Conservation (phyloP, 768 basidiomycete genomes). For the Suillus plorans region DNA sequence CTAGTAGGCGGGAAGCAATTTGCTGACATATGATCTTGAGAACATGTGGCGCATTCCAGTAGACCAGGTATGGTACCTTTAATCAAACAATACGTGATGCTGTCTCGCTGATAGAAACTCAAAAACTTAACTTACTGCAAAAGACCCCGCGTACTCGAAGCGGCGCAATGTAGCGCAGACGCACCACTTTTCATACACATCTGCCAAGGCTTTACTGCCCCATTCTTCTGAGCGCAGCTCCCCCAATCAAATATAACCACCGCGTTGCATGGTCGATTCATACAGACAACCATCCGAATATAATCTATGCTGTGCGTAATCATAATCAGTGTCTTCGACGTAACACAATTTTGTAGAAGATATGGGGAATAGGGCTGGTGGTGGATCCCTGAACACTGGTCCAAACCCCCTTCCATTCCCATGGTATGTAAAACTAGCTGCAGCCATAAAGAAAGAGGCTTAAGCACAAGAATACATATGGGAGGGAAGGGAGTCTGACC, state of each 20-base stretch:
- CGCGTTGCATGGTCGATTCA: neutral
- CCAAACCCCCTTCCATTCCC: constrained; percentile 47
- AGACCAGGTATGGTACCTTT: neutral
- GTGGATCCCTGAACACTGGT: constrained; percentile 20
- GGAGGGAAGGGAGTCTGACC: constrained; percentile 27
- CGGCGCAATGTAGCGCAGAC: neutral
- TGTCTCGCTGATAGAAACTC: neutral
- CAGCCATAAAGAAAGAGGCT: constrained; percentile 32
- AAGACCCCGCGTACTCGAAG: neutral
- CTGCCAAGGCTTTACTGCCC: neutral
- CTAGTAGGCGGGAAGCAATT: neutral
- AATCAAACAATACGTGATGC: neutral
- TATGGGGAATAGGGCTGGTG: constrained; percentile 3
- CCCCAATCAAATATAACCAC: neutral
- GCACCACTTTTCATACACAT: neutral
- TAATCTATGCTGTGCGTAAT: neutral
- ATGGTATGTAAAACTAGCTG: constrained; percentile 40
- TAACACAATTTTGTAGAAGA: constrained; percentile 3
- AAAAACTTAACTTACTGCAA: neutral
- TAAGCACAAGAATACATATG: constrained; percentile 28
- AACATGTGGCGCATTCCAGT: neutral
- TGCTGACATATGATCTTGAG: neutral
- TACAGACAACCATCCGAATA: neutral
- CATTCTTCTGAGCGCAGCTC: neutral
- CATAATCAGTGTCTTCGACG: neutral